Base-by-base conservation (phyloP, 1,284 basidiomycete species). In the Ustilago tritici region DNA sequence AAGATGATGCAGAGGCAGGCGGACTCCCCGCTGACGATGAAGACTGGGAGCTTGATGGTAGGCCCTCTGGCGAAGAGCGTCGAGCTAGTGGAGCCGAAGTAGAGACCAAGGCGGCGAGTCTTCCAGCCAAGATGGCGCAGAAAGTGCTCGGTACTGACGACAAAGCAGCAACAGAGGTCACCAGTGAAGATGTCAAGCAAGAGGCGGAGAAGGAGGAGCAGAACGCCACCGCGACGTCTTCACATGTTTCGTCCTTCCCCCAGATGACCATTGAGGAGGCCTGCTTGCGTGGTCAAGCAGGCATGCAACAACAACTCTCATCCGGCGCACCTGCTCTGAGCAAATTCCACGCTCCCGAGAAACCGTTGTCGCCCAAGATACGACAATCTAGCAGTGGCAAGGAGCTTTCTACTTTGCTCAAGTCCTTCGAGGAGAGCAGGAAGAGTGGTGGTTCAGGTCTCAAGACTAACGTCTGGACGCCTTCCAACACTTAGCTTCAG, bases 251-350 rank as follows among this genome's bases (percentile, higher is more conserved):
- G 59, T 58, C 62, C 15, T 74, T 80, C 58, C 74, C 76, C 1
- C 61, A 78, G 40, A 79, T 82, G 61, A 79, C 72, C 43, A 77
- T 82, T 59, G 78, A 80, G 50, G 79, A 81, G 65, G 82, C 81
- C 9, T 61, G 79, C 38, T 55, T 66, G 53, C 65, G 82, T 9
- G 77, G 74, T 12, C 71, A 78, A 43, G 78, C 81, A 36, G 80
- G 74, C 3, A 79, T 82, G 77, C 70, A 76, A 35, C 70, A 75
- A 53, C 83, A 80, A 50, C 75, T 73, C 23, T 77, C 70, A n/a
- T 65, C 70, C 31, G 65, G 71, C n/a, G 81, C 70, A 17, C 76
- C 79, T 17, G 76, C 65, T 23, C 65, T 76, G 59, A 71, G 61
- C 72, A 75, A 62, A 50, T 84, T 81, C 65, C 82, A 82, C 56